Percentiles rank a stretch among this genome's conserved stretches.
phyloP scores from a whole-genome alignment of 2,329 filamentous ascomycete species.

The Aspergillus sp. region DNA sequence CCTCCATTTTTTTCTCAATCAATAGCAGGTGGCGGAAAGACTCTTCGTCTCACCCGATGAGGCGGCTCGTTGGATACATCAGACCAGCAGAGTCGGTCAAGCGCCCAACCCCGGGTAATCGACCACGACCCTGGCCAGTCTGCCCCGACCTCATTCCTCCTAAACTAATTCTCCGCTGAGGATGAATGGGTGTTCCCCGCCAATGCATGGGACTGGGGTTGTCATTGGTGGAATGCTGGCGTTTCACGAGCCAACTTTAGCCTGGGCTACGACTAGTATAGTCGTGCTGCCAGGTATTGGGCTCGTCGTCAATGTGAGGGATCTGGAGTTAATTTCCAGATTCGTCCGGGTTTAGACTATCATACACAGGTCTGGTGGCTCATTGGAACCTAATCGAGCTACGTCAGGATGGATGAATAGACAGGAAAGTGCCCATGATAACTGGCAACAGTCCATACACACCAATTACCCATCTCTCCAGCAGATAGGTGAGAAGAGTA shows the following conservation, averaged over 20 bases:
- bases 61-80: constrained; percentile 11
- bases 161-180: constrained; percentile 12
- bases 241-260: constrained; percentile 8
- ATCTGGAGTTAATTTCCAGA: constrained; percentile 10
- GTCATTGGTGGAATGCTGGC: constrained; percentile 5
- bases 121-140: constrained; percentile 5
- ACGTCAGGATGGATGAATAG: neutral
- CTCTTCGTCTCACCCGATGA: neutral
- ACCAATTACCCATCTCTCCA: too few species aligned
- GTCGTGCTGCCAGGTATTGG: neutral
- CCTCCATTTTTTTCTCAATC: neutral
- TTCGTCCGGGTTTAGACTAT: neutral
- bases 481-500: neutral
- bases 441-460: neutral
- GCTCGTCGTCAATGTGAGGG: constrained; percentile 8
- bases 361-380: neutral
- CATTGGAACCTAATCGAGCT: constrained; percentile 3
- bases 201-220: neutral
- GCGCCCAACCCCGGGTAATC: constrained; percentile 11
- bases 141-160: neutral
- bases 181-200: constrained; percentile 1
- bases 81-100: constrained; percentile 13
- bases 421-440: neutral
- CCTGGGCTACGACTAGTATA: neutral
- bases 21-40: neutral